A percentile compares a stretch with the other conserved stretches of the same genome.
Conservation (phyloP, 2,329 filamentous ascomycete genomes). For the Microdochium nivale region DNA sequence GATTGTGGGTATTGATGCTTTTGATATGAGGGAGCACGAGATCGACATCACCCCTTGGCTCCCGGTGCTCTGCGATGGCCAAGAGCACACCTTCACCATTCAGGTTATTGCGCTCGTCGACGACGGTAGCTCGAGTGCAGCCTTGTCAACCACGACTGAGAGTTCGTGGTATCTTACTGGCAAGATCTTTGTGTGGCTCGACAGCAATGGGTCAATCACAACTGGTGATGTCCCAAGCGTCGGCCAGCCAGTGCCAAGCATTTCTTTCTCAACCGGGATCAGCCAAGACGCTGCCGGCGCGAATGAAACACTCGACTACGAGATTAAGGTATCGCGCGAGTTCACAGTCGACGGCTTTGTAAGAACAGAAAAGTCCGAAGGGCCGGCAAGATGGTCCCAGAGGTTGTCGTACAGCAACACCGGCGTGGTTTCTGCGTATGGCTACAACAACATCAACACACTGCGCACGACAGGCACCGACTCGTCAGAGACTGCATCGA, state of each 20-base stretch:
- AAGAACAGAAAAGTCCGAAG: slow-evolving; percentile 34
- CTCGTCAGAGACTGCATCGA: slow-evolving; percentile 22
- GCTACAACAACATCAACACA: slow-evolving; percentile 19
- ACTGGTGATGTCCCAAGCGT: slow-evolving; percentile 33
- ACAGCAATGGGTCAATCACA: slow-evolving; percentile 39
- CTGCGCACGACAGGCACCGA: slow-evolving; percentile 34
- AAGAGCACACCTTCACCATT: slow-evolving; percentile 59
- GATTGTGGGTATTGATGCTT: slow-evolving; percentile 69
- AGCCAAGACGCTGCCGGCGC: slow-evolving; percentile 37
- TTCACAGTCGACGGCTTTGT: slow-evolving; percentile 46
- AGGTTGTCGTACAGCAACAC: slow-evolving; percentile 43
- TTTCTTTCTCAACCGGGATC: slow-evolving; percentile 41
- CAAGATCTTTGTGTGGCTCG: slow-evolving; percentile 73
- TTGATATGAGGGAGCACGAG: slow-evolving; percentile 70
- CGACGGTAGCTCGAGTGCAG: slow-evolving; percentile 33
- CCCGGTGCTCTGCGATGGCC: slow-evolving; percentile 57
- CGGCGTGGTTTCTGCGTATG: slow-evolving; percentile 26
- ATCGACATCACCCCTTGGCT: slow-evolving; percentile 77
- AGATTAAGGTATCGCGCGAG: slow-evolving; percentile 43
- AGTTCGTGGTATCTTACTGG: slow-evolving; percentile 68
- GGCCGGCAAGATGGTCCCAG: slow-evolving; percentile 45
- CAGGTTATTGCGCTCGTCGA: slow-evolving; percentile 57
- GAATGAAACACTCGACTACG: slow-evolving; percentile 53
- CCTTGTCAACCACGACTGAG: slow-evolving; percentile 46
- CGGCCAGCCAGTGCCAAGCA: slow-evolving; percentile 26